A percentile compares a stretch with the other conserved stretches of the same genome.
phyloP scores from a whole-genome alignment of 1,284 basidiomycete species.

The Schizophyllum amplum region DNA sequence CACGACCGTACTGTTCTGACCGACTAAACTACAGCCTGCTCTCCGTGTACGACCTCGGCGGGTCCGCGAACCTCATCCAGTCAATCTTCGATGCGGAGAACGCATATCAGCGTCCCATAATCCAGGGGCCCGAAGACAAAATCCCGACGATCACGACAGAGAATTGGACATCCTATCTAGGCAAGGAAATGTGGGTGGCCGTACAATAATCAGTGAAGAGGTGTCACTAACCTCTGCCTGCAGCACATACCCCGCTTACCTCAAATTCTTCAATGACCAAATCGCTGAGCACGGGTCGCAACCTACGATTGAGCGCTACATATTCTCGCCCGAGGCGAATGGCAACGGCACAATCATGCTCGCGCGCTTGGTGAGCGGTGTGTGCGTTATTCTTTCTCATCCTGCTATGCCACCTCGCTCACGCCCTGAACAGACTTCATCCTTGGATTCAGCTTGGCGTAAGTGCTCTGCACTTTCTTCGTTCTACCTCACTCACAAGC shows the following conservation, averaged over 20 bases:
- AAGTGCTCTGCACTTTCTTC: conserved; percentile 16
- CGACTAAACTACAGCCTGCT: conserved; percentile 31
- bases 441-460: conserved; percentile 62
- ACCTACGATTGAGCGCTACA: conserved; percentile 40
- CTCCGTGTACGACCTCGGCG: conserved; percentile 61
- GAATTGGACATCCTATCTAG: conserved; percentile 52
- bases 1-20: conserved; percentile 1
- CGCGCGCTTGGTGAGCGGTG: conserved; percentile 45
- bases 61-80: conserved; percentile 40
- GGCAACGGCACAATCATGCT: conserved; percentile 43
- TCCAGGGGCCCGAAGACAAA: conserved; percentile 24
- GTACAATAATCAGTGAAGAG: conserved; percentile 11
- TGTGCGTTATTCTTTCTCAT: conserved; percentile 28
- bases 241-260: conserved; percentile 41
- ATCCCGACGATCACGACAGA: conserved; percentile 26
- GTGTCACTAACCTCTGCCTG: not conserved
- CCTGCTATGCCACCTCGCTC: not conserved
- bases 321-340: conserved; percentile 46
- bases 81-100: conserved; percentile 42
- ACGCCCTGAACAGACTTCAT: conserved; percentile 32
- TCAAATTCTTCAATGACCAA: conserved; percentile 48
- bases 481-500: not conserved
- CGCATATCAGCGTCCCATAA: conserved; percentile 34
- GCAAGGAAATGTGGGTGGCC: conserved; percentile 45
- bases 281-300: conserved; percentile 34